Conservation (phyloP, 352 stramenopile genomes). For the Phytophthora gonapodyides region DNA sequence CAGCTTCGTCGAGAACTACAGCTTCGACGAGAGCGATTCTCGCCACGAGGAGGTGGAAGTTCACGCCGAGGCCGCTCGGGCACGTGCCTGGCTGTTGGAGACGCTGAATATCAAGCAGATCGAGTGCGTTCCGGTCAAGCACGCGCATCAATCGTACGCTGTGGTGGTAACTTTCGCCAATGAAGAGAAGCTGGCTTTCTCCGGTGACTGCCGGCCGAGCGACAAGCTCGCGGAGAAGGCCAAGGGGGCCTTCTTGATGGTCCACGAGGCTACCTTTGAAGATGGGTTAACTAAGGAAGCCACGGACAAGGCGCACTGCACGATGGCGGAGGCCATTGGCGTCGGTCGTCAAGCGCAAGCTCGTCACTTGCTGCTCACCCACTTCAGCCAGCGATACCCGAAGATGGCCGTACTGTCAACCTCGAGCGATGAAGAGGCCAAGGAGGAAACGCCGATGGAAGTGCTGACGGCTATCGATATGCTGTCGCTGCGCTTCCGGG, state of each 20-base stretch:
- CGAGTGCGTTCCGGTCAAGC: slow-evolving; percentile 81
- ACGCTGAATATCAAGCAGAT: slow-evolving; percentile 54
- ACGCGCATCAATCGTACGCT: slow-evolving; percentile 92
- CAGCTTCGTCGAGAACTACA: slow-evolving; percentile 90
- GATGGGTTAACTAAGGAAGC: slow-evolving; percentile 93
- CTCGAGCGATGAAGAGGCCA: slow-evolving; percentile 5
- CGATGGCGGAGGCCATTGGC: slow-evolving; percentile 91
- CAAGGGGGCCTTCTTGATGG: slow-evolving; percentile 86
- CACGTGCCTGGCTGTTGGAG: slow-evolving; percentile 43
- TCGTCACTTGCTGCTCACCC: slow-evolving; percentile 93
- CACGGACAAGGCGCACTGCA: slow-evolving; percentile 95
- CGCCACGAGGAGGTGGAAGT: slow-evolving; percentile 32
- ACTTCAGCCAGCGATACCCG: slow-evolving; percentile 93
- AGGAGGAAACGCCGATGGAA: slow-evolving; percentile 34
- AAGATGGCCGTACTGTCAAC: slow-evolving; percentile 66
- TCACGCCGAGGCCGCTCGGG: slow-evolving; percentile 40
- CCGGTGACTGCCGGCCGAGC: slow-evolving; percentile 94
- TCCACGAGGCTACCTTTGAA: slow-evolving; percentile 99
- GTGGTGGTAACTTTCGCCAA: slow-evolving; percentile 80
- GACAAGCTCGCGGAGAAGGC: slow-evolving; percentile 57
- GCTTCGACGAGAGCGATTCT: slow-evolving; percentile 63
- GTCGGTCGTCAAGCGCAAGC: slow-evolving; percentile 81
- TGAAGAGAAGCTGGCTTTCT: slow-evolving; percentile 91
- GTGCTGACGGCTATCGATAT: slow-evolving; percentile 80
- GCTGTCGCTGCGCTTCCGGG: slow-evolving; percentile 70